Conservation (phyloP, 805 yeast genomes). For the Candida patagonica region DNA sequence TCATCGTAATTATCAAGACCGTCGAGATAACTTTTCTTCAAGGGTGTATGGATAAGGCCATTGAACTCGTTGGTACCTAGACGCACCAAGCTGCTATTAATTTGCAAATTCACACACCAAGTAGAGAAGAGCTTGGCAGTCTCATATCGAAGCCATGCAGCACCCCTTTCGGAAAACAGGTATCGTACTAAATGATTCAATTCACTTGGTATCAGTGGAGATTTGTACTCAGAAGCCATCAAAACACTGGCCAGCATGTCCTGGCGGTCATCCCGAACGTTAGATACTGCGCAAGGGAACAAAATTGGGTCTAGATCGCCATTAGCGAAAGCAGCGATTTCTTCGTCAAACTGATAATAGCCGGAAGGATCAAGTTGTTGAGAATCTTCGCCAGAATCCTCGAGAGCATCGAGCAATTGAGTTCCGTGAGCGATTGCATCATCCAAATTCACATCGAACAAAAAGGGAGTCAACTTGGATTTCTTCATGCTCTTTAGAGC, state of each 20-base stretch:
- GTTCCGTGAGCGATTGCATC: conserved; percentile 13
- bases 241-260: conserved; percentile 21
- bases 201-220: conserved; percentile 13
- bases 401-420: background rate
- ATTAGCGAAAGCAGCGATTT: background rate
- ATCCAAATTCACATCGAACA: conserved; percentile 13
- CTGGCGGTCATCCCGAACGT: conserved; percentile 6
- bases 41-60: background rate
- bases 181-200: conserved; percentile 12
- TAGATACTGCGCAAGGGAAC: conserved; percentile 15
- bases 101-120: conserved; percentile 13
- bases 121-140: conserved; percentile 19
- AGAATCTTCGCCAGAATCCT: background rate
- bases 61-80: background rate
- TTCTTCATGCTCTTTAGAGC: conserved; percentile 12
- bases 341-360: background rate
- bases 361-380: background rate
- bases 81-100: background rate
- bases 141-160: conserved; percentile 20
- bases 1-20: background rate
- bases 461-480: conserved; percentile 16
- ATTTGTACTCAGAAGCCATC: conserved; percentile 17
- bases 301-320: conserved; percentile 9
- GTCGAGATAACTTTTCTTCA: background rate
- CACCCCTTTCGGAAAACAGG: conserved; percentile 21